Conservation (phyloP, 2,329 filamentous ascomycete species). For the Curvularia hawaiiensis region DNA sequence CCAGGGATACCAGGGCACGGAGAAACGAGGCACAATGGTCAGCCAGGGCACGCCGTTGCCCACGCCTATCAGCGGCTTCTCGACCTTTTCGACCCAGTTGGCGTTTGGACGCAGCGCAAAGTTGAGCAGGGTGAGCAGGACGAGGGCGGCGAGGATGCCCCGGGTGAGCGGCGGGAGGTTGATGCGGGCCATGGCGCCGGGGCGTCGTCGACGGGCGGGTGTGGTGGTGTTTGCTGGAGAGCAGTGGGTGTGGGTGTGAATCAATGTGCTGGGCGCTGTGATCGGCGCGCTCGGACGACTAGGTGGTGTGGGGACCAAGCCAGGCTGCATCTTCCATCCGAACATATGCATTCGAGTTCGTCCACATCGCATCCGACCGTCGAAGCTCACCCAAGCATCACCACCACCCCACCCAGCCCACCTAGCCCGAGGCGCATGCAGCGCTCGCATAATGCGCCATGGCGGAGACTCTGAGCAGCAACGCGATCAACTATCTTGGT, state of each 20-base stretch:
- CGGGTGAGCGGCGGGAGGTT: conserved; percentile 94
- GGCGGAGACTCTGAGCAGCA: conserved; percentile 56
- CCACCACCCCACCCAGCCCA: neutral
- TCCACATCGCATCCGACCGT: neutral
- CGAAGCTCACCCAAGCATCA: neutral
- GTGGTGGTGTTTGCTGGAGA: neutral
- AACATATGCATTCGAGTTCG: neutral
- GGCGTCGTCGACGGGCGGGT: neutral
- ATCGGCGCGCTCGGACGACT: conserved; percentile 11
- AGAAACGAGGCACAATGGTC: conserved; percentile 81
- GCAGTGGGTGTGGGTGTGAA: neutral
- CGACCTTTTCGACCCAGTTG: conserved; percentile 53
- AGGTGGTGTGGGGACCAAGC: conserved; percentile 1
- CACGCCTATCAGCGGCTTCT: conserved; percentile 51
- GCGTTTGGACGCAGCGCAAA: conserved; percentile 67
- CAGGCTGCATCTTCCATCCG: neutral
- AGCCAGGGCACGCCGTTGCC: conserved; percentile 80
- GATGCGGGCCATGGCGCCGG: conserved; percentile 71
- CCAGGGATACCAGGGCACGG: conserved; percentile 84
- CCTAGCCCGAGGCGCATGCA: conserved; percentile 10
- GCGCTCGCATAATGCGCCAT: conserved; percentile 47
- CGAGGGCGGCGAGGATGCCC: conserved; percentile 73
- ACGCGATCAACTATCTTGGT: conserved; percentile 69
- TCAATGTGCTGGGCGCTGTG: neutral
- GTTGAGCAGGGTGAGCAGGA: conserved; percentile 82